These are phyloP conservation scores for Aspergillus steynii DNA, from an alignment of 495 filamentous ascomycete genomes.

Conservation along the genomic window DNA sequence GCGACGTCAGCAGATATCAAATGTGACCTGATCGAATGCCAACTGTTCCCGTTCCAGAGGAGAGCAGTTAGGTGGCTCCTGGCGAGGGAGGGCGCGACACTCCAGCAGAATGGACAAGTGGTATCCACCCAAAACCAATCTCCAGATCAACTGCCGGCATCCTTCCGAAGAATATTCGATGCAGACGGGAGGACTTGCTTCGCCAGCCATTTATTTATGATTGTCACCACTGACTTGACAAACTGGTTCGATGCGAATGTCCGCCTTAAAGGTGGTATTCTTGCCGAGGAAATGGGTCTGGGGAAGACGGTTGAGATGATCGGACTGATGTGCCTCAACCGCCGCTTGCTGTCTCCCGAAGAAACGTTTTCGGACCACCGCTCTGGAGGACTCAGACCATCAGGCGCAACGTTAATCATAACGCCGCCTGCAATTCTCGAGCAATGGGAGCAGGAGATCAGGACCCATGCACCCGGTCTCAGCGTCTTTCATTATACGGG, in stretches of 20 bases:
- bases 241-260: constrained; percentile 41
- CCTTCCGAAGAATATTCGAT: constrained; percentile 43
- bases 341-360: constrained; percentile 21
- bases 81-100: constrained; percentile 53
- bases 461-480: constrained; percentile 63
- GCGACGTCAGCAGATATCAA: constrained; percentile 41
- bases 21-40: constrained; percentile 43
- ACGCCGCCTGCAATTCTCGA: constrained; percentile 76
- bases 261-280: constrained; percentile 58
- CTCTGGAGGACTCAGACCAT: constrained; percentile 30
- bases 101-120: constrained; percentile 33
- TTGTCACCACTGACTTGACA: constrained; percentile 54
- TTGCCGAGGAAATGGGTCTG: constrained; percentile 96
- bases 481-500: constrained; percentile 54
- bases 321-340: constrained; percentile 69
- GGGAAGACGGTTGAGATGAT: constrained; percentile 94
- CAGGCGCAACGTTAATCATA: constrained; percentile 79
- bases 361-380: constrained; percentile 24
- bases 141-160: constrained; percentile 29
- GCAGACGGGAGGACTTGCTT: constrained; percentile 52
- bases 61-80: constrained; percentile 73
- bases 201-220: constrained; percentile 65
- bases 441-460: constrained; percentile 85
- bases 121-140: constrained; percentile 16
- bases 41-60: constrained; percentile 71